Evolutionary conservation across 208 protist species (phyloP), one percentile per base, ranked within the genome.

Genomic region (Vickermania spadyakhi): DNA sequence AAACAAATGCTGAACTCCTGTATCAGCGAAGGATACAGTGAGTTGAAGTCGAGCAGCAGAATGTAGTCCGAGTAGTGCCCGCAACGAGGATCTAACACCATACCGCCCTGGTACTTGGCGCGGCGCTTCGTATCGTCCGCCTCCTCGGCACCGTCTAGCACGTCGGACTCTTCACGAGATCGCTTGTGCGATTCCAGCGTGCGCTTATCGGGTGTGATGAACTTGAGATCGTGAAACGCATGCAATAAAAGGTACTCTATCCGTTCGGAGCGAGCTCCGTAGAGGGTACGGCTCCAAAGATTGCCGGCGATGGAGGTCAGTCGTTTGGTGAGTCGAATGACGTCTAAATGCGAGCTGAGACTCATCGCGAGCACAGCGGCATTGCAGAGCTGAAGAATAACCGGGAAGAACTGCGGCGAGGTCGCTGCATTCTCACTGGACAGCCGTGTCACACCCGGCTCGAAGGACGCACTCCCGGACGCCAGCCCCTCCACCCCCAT

Each of bases 1-100:
- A 99, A 99, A 86, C 99, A 99, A 45, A 99, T 96, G 82, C 99
- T 99, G 77, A 98, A 99, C 81, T 99, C 99, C 69, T 99, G 95
- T 65, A 99, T 99, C 59, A 99, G 98, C 22, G 97, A 99, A 52
- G 99, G 99, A 85, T 99, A 99, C 26, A 99, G 91, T 31, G 97
- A 99, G 80, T 99, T 99, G 89, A 99, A 99, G 77, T 99, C 99
- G 14, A 99, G 86, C 13, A 99, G 77, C 14, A 99, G 75, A 61
- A 99, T 92, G 73, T 93, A 99, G 54, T 97, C 96, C 27, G 98
- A 96, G 78, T 99, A 99, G 52, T 99, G 93, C 28, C 97, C 98
- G 29, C 74, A 75, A 75, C 99, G 98, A 36, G 99, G 98, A 41
- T 99, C 96, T 5, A 99, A 67, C 57, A 99, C 91, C 86, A 94